phyloP scores from a whole-genome alignment of 768 basidiomycete species.

The Amanita pallidorosea region DNA sequence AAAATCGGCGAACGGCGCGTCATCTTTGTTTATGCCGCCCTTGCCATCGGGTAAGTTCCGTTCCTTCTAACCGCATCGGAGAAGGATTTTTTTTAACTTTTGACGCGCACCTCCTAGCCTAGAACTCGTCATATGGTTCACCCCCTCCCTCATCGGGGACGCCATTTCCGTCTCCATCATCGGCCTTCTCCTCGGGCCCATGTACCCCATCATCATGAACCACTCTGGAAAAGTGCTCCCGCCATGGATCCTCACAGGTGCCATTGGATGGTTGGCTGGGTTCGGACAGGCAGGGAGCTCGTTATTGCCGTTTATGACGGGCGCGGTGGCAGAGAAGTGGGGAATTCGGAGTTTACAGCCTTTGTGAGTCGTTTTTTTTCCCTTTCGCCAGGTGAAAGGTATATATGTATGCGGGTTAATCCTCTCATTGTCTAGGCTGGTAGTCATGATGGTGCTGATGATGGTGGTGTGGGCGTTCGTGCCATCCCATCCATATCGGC shows the following conservation, averaged over 20 bases:
- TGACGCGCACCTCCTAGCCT: conserved; percentile 28
- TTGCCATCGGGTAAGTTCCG: conserved; percentile 38
- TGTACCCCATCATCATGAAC: conserved; percentile 70
- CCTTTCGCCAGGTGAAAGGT: neutral
- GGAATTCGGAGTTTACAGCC: conserved; percentile 55
- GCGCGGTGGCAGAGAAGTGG: conserved; percentile 50
- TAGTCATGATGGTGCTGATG: conserved; percentile 52
- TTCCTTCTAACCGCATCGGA: neutral
- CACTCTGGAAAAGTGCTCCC: conserved; percentile 60
- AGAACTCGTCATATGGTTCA: conserved; percentile 59
- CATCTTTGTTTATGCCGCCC: conserved; percentile 37
- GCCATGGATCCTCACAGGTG: conserved; percentile 51
- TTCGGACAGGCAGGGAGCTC: conserved; percentile 68
- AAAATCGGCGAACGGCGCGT: conserved; percentile 46
- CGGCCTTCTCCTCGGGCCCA: conserved; percentile 63
- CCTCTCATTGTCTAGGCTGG: conserved; percentile 25
- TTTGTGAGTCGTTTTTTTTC: conserved; percentile 36
- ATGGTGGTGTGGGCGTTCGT: conserved; percentile 46
- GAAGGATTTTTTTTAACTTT: too few relatives aligned
- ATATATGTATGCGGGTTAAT: neutral
- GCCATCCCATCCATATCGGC: conserved; percentile 16
- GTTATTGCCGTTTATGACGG: conserved; percentile 62
- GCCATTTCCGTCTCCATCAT: conserved; percentile 55
- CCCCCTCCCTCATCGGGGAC: conserved; percentile 52
- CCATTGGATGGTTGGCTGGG: conserved; percentile 60